Base-by-base conservation (phyloP, 257 asterid species). In the Solanum pinnatisectum region DNA sequence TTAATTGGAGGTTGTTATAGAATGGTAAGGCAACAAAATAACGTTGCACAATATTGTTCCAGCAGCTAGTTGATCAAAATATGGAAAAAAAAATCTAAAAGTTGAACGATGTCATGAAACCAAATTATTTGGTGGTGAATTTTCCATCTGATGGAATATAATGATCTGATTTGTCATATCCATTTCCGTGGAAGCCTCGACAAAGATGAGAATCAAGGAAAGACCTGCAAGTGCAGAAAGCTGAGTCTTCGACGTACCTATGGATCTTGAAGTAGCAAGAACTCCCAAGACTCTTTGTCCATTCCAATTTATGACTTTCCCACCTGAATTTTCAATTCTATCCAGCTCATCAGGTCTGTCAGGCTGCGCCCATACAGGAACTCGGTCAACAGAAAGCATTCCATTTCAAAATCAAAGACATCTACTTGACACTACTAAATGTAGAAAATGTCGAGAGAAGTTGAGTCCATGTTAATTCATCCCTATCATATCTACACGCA, bases 181-280 rank as follows among this genome's bases (percentile, higher is more conserved):
- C 30, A 39, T 40, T 76, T n/a, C 60, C 4, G 60, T 8, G 5
- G n/a, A 37, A 9, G 36, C 68, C 52, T 25, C 1, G 30, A 85
- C 30, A 22, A 33, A 63, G 49, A 68, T 42, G 70, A 37, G 83
- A 68, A 67, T 44, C 0, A 3, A 44, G 65, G 13, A 79, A 79
- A n/a, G 63, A 77, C 23, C 35, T 44, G 25, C 84, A 27, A 74
- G 83, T 37, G 85, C 27, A 81, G 33, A 10, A 81, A 81, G 68
- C 20, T 81, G 3, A 81, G 85, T 20, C 10, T 81, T 18, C 2
- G 13, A 22, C 85, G 68, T 90, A 95, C 98, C 98, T 88, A 95
- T 92, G 10, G 98, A 93, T 91, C 98, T 91, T 44, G 98, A 94
- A 30, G 96, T 95, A 36, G 98, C 94, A 39, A 95, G 96, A 37